Conservation (phyloP, 1,284 basidiomycete species). For the Papiliotrema laurentii region DNA sequence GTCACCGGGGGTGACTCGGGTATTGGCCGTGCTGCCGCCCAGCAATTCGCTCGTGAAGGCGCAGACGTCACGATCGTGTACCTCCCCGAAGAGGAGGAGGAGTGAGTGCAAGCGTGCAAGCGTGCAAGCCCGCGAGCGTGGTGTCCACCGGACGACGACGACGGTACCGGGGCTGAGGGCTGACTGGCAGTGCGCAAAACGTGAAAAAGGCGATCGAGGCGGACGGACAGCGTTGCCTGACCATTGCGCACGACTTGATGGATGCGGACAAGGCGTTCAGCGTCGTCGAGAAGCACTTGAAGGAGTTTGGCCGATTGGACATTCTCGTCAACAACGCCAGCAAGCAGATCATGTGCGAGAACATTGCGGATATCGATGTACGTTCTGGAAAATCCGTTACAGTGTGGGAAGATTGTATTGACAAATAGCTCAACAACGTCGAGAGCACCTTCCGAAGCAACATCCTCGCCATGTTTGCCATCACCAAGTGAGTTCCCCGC, state of each 20-base stretch:
- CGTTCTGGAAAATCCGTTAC: constrained; percentile 10
- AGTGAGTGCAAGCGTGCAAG: constrained; percentile 48
- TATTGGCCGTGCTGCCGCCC: constrained; percentile 60
- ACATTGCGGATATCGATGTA: constrained; percentile 54
- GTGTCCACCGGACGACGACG: too few relatives aligned
- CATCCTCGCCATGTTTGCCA: constrained; percentile 58
- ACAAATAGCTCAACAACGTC: constrained; percentile 49
- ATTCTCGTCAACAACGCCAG: constrained; percentile 63
- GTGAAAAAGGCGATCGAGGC: constrained; percentile 54
- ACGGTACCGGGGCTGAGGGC: constrained; percentile 1
- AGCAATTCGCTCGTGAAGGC: constrained; percentile 62
- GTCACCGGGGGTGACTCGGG: constrained; percentile 58
- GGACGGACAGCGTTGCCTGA: constrained; percentile 46
- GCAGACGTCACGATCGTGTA: constrained; percentile 63
- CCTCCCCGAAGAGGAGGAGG: constrained; percentile 59
- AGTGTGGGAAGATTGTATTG: background rate
- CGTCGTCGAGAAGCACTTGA: constrained; percentile 55
- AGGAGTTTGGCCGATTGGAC: constrained; percentile 54
- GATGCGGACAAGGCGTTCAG: constrained; percentile 51
- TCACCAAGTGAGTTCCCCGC: constrained; percentile 52
- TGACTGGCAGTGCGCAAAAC: constrained; percentile 40
- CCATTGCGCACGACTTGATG: constrained; percentile 50
- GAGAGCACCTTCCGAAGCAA: constrained; percentile 57
- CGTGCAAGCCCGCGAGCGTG: background rate
- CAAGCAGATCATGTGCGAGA: constrained; percentile 55